Evolutionary conservation across 441 rosid species (phyloP), one percentile per base, ranked within the genome.

Genomic region (Iberis amara): DNA sequence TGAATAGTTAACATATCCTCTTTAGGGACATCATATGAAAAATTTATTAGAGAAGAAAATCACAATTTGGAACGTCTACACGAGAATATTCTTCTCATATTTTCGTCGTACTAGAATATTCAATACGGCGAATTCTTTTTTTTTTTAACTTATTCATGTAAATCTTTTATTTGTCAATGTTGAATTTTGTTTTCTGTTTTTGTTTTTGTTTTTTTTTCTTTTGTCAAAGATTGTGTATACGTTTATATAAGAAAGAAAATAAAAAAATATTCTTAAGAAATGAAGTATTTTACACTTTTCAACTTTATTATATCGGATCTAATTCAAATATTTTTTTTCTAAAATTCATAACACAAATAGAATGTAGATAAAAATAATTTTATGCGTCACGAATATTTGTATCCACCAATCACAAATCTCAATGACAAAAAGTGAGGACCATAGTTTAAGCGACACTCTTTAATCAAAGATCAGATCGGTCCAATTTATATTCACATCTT

Each of bases 361-460:
- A 14, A 15, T 4, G 28, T 26, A 13, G 12, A n/a, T 35, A 52
- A 28, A 31, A 35, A 28, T 45, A 49, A 46, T 21, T n/a, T 44
- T 0, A 28, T 47, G 53, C 52, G 62, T 56, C 63, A 64, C 42
- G 37, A 49, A 43, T 43, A 57, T 21, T 27, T 18, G 8, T 5
- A 58, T 38, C 44, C 0, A 51, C 61, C 65, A 65, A 65, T 65
- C 51, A 59, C 60, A 11, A 18, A 59, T 59, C 70, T 58, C 65
- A 14, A 59, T 21, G 52, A 48, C 9, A 31, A 41, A 66, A 66
- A 54, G 62, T 35, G 42, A 48, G 58, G 66, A 54, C 66, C 57
- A 54, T 27, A 54, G 12, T 12, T 55, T 47, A 60, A 60, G 71
- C 66, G 50, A 60, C 62, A 59, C 66, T 42, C 65, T 58, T 52